Conservation (phyloP, 140 eudicot species). For the Anethum foeniculum region DNA sequence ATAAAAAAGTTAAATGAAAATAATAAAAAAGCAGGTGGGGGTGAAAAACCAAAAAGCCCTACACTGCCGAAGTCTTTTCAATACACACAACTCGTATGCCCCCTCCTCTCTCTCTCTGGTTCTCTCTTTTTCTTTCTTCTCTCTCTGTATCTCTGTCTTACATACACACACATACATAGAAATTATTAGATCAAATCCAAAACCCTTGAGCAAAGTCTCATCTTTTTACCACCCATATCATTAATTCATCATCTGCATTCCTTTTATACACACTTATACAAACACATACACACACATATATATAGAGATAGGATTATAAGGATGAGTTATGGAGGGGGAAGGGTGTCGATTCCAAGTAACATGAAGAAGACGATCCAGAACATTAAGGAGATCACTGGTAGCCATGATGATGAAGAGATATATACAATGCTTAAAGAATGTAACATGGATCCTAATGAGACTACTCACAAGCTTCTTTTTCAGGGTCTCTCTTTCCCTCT, state of each 20-base stretch:
- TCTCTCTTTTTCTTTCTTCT: neutral
- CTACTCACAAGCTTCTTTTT: constrained; percentile 64
- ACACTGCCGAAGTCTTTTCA: neutral
- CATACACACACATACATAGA: neutral
- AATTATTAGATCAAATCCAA: constrained; percentile 9
- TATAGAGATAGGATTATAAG: neutral
- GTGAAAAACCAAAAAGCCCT: constrained; percentile 2
- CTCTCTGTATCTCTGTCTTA: neutral
- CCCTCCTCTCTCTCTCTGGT: neutral
- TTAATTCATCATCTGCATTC: constrained; percentile 4
- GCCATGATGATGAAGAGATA: constrained; percentile 61
- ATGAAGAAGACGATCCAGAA: constrained; percentile 39
- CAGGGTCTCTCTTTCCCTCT: constrained; percentile 32
- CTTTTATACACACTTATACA: neutral
- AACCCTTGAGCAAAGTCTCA: constrained; percentile 4
- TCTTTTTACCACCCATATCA: neutral
- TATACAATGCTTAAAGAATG: constrained; percentile 72
- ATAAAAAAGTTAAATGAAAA: neutral
- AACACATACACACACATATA: neutral
- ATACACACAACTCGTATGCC: constrained; percentile 4
- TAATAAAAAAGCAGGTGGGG: neutral
- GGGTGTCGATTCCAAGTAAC: constrained; percentile 56
- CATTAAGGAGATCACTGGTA: constrained; percentile 62
- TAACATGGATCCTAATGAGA: constrained; percentile 71
- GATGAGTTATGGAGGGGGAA: constrained; percentile 32